Base-by-base conservation (phyloP, 306 rosid genomes). In the Acacia confusa region DNA sequence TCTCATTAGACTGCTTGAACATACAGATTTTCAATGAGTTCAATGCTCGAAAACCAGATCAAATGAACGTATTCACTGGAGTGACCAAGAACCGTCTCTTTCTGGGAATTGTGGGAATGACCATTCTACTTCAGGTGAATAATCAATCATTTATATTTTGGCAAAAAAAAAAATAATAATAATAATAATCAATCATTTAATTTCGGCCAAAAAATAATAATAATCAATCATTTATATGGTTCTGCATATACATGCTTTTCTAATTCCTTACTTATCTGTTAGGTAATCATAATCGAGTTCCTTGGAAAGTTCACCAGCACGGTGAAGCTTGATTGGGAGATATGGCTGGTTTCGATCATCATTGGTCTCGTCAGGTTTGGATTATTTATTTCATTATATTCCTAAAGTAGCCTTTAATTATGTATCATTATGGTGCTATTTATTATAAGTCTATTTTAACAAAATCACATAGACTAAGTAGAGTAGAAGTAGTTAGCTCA, bases 21-120 rank as follows among this genome's bases (percentile, higher is more conserved):
- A 32, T 79, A 50, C 92, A 95, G 99, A 82, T 95, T 81, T 95
- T 92, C 84, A 93, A 95, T 3, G 98, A 95, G 89, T 92, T 95
- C 86, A 95, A 95, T 82, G 95, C 99, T 85, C 92, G 97, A 66
- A 95, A 95, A 82, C 99, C 99, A 30, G 99, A 93, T 10, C 93
- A 92, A 86, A 73, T 92, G 69, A 95, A 95, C 66, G 92, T 91
- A 48, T 95, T 95, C 86, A 55, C 57, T 4, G 99, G 99, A 77
- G 92, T 95, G 75, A 91, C 93, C 4, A 93, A 86, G 85, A 95
- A 93, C 88, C 83, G 72, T 64, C 97, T 95, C 75, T 95, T 90
- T 79, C 75, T 92, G 88, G 97, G 84, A 79, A 93, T 95, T 65
- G 73, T 95, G 83, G 97, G 92, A 84, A 1, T 81, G 1, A 93